A percentile compares a stretch with the other conserved stretches of the same genome.
phyloP scores from a whole-genome alignment of 352 stramenopile species.

The Pythium biforme region DNA sequence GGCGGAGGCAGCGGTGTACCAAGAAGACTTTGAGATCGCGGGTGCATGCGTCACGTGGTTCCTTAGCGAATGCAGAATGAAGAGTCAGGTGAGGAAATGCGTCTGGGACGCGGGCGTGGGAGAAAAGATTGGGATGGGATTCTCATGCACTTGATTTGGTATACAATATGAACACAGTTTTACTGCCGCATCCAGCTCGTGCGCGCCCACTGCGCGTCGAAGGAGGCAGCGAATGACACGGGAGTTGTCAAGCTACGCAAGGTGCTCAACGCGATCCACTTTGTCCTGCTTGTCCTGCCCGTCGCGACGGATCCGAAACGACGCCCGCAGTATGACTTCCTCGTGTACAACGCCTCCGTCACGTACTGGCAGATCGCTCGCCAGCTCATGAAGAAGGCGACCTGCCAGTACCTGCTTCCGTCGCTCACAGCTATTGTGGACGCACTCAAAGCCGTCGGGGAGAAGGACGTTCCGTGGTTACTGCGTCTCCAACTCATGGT shows the following conservation, averaged over 20 bases:
- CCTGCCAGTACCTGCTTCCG: constrained; percentile 67
- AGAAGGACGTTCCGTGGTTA: constrained; percentile 75
- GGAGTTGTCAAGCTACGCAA: constrained; percentile 43
- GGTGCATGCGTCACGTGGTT: constrained; percentile 64
- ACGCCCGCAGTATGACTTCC: constrained; percentile 82
- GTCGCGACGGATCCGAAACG: constrained; percentile 62
- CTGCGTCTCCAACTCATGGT: constrained; percentile 60
- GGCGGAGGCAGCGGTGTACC: constrained; percentile 63
- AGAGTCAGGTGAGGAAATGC: constrained; percentile 75
- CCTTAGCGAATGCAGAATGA: constrained; percentile 51
- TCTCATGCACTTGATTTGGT: neutral
- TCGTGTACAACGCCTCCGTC: constrained; percentile 91
- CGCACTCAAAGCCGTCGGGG: constrained; percentile 60
- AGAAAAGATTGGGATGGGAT: no score
- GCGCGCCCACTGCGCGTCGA: constrained; percentile 58
- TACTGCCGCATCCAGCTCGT: constrained; percentile 86
- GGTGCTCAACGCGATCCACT: constrained; percentile 74
- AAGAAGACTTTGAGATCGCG: constrained; percentile 66
- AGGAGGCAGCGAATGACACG: constrained; percentile 38
- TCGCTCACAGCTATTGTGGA: constrained; percentile 69
- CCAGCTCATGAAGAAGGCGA: constrained; percentile 78
- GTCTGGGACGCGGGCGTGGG: no score
- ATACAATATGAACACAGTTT: constrained; percentile 43
- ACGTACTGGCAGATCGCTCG: constrained; percentile 84
- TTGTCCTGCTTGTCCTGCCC: constrained; percentile 68